Conservation (phyloP, 306 rosid genomes). For the Dalbergia cochinchinensis region DNA sequence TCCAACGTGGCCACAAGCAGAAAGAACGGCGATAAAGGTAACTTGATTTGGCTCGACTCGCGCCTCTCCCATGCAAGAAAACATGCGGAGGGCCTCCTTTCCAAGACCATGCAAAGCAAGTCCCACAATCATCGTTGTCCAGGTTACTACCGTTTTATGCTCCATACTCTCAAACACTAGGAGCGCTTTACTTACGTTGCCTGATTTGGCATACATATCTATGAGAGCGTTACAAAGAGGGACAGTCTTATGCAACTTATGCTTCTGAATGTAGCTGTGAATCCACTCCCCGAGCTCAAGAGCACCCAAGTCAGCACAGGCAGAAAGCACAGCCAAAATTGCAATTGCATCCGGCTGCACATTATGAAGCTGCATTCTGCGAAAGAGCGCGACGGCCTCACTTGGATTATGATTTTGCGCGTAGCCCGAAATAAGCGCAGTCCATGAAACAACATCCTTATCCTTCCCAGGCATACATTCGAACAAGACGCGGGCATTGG, state of each 20-base stretch:
- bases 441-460: conserved; percentile 73
- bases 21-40: conserved; percentile 73
- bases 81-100: conserved; percentile 60
- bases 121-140: conserved; percentile 79
- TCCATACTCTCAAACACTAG: conserved; percentile 50
- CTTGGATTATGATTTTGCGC: conserved; percentile 52
- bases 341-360: conserved; percentile 72
- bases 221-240: conserved; percentile 68
- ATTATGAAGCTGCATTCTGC: conserved; percentile 63
- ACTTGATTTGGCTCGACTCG: conserved; percentile 64
- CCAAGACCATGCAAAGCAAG: conserved; percentile 82
- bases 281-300: conserved; percentile 73
- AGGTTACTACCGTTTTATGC: conserved; percentile 62
- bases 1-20: conserved; percentile 80
- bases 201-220: conserved; percentile 83
- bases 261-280: conserved; percentile 62
- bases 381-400: conserved; percentile 64
- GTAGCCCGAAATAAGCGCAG: conserved; percentile 64
- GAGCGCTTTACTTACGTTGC: conserved; percentile 54
- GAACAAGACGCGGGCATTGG: conserved; percentile 62
- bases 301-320: conserved; percentile 78
- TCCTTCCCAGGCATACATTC: conserved; percentile 61
- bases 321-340: conserved; percentile 71
- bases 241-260: conserved; percentile 50
- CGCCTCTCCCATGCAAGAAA: conserved; percentile 65